A percentile compares a stretch with the other conserved stretches of the same genome.
Evolutionary conservation across 345 rosid species (phyloP).

Genomic region (Aethionema arabicum): DNA sequence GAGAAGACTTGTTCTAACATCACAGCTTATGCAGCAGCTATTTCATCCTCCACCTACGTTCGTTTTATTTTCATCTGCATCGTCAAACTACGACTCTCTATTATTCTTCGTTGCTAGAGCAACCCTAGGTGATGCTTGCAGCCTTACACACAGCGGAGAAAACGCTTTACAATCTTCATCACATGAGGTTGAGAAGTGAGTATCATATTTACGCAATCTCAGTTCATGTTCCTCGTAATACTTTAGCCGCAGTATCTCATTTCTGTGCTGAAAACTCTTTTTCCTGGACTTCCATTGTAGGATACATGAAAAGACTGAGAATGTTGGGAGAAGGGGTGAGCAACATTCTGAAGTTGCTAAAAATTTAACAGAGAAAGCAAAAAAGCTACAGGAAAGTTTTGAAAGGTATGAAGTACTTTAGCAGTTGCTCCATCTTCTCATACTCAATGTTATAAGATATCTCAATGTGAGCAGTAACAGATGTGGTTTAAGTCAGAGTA

Average conservation of each 20-base stretch:
- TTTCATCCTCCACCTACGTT: conserved; percentile 51
- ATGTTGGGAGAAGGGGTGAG: conserved; percentile 25
- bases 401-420: conserved; percentile 45
- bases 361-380: conserved; percentile 47
- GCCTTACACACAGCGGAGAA: conserved; percentile 31
- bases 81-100: conserved; percentile 44
- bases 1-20: conserved; percentile 63
- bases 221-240: not conserved
- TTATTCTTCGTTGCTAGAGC: conserved; percentile 46
- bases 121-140: conserved; percentile 63
- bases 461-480: not conserved
- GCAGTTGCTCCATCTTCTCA: conserved; percentile 5
- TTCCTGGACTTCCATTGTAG: conserved; percentile 31
- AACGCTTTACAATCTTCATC: conserved; percentile 22
- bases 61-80: conserved; percentile 46
- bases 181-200: conserved; percentile 41
- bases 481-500: not conserved
- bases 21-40: conserved; percentile 68
- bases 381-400: conserved; percentile 50
- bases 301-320: conserved; percentile 40
- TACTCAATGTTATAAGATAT: not conserved
- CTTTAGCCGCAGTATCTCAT: not conserved
- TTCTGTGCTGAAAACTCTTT: conserved; percentile 16
- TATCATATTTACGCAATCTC: conserved; percentile 3
- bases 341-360: conserved; percentile 43